Percentiles rank a stretch among this genome's conserved stretches.
Conservation (phyloP, 1,139 yeast genomes). For the Candida tunisiensis region DNA sequence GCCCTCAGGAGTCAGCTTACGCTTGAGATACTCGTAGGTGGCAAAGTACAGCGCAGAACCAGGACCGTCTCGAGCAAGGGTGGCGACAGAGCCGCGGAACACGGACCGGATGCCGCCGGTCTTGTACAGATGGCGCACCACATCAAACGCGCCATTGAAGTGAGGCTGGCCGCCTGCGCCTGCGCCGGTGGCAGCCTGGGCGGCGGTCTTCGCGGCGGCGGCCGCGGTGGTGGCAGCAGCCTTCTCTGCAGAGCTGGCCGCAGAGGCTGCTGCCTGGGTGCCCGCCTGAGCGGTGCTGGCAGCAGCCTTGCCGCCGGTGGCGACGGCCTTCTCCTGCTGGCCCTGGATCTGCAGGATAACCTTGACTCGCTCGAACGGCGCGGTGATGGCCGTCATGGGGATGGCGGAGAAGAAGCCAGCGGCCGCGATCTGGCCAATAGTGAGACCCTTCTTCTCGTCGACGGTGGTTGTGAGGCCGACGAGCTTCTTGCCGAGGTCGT, state of each 20-base stretch:
- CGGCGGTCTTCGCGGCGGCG: too few relatives aligned
- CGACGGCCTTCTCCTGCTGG: constrained; percentile 28
- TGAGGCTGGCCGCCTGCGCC: constrained; percentile 19
- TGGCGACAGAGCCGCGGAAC: constrained; percentile 83
- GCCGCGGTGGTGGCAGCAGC: constrained; percentile 1
- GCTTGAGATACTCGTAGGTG: constrained; percentile 73
- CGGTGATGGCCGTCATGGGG: constrained; percentile 90
- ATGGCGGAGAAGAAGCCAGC: constrained; percentile 96
- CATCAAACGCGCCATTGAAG: constrained; percentile 35
- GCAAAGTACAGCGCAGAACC: constrained; percentile 97
- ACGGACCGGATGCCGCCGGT: constrained; percentile 77
- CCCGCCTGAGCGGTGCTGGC: constrained; percentile 21
- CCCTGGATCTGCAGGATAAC: constrained; percentile 80
- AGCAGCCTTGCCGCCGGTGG: constrained; percentile 7
- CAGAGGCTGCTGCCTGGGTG: constrained; percentile 1
- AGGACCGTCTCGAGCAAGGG: constrained; percentile 94
- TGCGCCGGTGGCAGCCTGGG: too few relatives aligned
- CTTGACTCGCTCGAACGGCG: constrained; percentile 92
- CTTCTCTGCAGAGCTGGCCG: constrained; percentile 3
- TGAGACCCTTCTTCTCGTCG: constrained; percentile 26
- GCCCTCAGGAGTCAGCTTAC: constrained; percentile 36
- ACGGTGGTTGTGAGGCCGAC: constrained; percentile 31
- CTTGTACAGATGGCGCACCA: constrained; percentile 51
- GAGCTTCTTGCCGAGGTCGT: constrained; percentile 75
- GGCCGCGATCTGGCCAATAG: constrained; percentile 58